Evolutionary conservation across 768 basidiomycete genomes (phyloP).

Genomic region (Trametes coccinea): DNA sequence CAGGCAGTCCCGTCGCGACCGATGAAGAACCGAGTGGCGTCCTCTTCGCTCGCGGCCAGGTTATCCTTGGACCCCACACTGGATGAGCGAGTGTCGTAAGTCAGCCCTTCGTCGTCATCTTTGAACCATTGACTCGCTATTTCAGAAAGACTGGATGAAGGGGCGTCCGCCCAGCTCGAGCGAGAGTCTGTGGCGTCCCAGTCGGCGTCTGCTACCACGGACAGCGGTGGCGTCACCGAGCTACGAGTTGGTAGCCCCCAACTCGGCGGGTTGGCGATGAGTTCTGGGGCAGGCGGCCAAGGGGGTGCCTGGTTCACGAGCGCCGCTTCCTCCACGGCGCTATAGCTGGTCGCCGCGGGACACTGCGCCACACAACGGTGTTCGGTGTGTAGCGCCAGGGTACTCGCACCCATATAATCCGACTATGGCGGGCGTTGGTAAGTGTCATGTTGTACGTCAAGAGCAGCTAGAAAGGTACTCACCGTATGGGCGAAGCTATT

Average conservation of each 20-base stretch:
- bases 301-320: constrained; percentile 10
- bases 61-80: not conserved
- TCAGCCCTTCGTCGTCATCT: not conserved
- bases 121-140: no score
- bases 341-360: not conserved
- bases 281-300: constrained; percentile 4
- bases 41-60: not conserved
- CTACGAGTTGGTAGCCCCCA: not conserved
- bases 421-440: constrained; percentile 2
- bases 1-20: constrained; percentile 2
- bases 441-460: not conserved
- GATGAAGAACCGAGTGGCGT: constrained; percentile 4
- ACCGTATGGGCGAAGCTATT: not conserved
- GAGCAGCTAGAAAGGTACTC: not conserved
- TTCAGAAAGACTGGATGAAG: not conserved
- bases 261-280: not conserved
- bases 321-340: not conserved
- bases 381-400: no score
- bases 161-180: not conserved
- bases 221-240: not conserved
- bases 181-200: not conserved
- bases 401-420: no score
- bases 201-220: not conserved
- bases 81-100: not conserved
- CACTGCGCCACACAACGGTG: not conserved